Evolutionary conservation across 106 monocot species (phyloP).

Genomic region (Phalaenopsis equestris): DNA sequence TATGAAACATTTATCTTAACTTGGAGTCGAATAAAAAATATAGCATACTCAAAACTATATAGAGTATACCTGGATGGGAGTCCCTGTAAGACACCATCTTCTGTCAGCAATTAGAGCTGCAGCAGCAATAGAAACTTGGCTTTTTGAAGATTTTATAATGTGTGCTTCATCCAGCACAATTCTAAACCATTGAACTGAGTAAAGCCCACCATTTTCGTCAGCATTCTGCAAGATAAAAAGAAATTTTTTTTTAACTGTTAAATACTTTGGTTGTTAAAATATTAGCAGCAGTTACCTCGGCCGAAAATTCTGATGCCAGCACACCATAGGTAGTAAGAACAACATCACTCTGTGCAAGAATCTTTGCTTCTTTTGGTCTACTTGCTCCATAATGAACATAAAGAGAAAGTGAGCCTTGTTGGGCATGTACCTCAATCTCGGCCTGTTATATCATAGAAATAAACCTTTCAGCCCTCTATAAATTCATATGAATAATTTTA

Average conservation of each 20-base stretch:
- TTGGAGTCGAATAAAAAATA: background rate
- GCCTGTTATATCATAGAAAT: constrained; percentile 33
- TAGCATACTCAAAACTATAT: background rate
- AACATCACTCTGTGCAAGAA: constrained; percentile 64
- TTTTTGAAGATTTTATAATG: constrained; percentile 84
- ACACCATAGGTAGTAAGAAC: constrained; percentile 93
- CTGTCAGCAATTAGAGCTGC: constrained; percentile 56
- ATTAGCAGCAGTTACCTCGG: constrained; percentile 33
- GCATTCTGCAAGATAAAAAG: constrained; percentile 42
- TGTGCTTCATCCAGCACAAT: constrained; percentile 96
- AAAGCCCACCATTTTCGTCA: constrained; percentile 84
- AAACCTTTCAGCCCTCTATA: background rate
- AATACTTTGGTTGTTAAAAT: background rate
- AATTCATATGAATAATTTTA: background rate
- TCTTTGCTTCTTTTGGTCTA: constrained; percentile 73
- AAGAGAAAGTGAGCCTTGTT: constrained; percentile 50
- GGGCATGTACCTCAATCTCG: constrained; percentile 75
- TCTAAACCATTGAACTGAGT: constrained; percentile 81
- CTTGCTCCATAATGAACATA: constrained; percentile 93
- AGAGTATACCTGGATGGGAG: constrained; percentile 81
- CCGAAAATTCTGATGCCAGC: constrained; percentile 72
- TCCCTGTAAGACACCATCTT: constrained; percentile 96
- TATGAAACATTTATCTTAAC: background rate
- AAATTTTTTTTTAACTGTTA: background rate
- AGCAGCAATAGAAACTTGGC: constrained; percentile 75